These are phyloP conservation scores for Zea luxurians DNA, from an alignment of 176 grass and related monocot genomes.

Conservation along the genomic window DNA sequence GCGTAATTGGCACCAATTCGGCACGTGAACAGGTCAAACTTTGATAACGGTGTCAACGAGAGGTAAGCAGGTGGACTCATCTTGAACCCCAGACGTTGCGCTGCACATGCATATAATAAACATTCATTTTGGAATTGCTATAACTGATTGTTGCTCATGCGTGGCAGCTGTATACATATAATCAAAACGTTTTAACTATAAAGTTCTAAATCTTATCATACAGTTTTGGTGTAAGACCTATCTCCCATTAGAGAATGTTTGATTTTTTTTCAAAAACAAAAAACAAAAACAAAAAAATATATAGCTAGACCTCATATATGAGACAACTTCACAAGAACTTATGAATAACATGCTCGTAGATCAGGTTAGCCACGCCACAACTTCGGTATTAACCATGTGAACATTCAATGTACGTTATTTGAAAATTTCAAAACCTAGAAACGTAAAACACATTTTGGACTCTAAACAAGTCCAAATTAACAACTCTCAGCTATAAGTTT, in stretches of 20 bases:
- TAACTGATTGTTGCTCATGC: neutral
- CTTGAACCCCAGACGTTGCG: neutral
- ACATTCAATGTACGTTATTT: neutral
- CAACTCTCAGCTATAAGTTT: neutral
- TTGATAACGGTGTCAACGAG: neutral
- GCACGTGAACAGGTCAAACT: neutral
- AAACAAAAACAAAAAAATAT: no score
- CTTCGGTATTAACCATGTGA: neutral
- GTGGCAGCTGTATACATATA: neutral
- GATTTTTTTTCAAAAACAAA: no score
- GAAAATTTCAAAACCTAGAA: neutral
- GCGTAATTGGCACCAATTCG: neutral
- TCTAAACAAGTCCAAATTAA: neutral
- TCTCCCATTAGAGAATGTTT: neutral
- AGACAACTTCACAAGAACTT: neutral
- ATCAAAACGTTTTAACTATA: neutral
- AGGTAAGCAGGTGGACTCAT: slow-evolving; percentile 12
- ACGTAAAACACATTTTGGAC: neutral
- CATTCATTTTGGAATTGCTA: neutral
- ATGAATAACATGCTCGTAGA: neutral
- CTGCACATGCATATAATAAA: neutral
- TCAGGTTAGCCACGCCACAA: neutral
- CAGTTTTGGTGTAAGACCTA: neutral
- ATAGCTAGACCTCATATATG: no score
- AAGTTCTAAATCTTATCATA: neutral